These are phyloP conservation scores for Metschnikowia lunata DNA, from an alignment of 805 yeast genomes.

Conservation along the genomic window DNA sequence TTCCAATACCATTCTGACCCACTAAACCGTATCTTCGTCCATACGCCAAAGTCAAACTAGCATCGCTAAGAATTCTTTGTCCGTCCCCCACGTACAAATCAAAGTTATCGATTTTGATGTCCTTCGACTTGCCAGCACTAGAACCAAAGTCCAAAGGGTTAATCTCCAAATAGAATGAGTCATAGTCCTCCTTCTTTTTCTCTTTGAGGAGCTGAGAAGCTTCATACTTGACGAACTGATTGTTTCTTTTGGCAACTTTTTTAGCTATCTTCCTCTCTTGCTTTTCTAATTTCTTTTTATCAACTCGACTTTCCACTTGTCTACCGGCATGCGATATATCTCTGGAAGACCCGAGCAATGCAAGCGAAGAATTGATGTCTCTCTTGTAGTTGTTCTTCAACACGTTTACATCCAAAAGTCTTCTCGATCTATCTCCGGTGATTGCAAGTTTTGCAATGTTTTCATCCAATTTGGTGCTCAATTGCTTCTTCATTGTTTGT, in stretches of 20 bases:
- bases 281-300: slow-evolving; percentile 91
- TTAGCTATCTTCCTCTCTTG: slow-evolving; percentile 97
- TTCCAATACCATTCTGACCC: slow-evolving; percentile 99
- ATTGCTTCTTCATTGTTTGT: slow-evolving; percentile 42
- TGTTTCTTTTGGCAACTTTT: slow-evolving; percentile 87
- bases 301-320: slow-evolving; percentile 89
- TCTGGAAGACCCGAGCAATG: slow-evolving; percentile 68
- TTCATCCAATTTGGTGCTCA: slow-evolving; percentile 51
- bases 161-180: slow-evolving; percentile 89
- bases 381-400: slow-evolving; percentile 57
- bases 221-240: slow-evolving; percentile 81
- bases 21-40: slow-evolving; percentile 97
- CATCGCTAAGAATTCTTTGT: slow-evolving; percentile 83
- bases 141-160: slow-evolving; percentile 88
- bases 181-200: slow-evolving; percentile 70
- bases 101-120: slow-evolving; percentile 86
- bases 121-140: slow-evolving; percentile 92
- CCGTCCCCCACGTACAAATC: slow-evolving; percentile 97
- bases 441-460: slow-evolving; percentile 70
- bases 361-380: slow-evolving; percentile 71
- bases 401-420: slow-evolving; percentile 76
- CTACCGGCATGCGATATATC: slow-evolving; percentile 92
- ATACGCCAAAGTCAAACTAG: slow-evolving; percentile 78
- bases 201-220: slow-evolving; percentile 85
- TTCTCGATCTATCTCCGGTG: slow-evolving; percentile 83